Base-by-base conservation (phyloP, 768 basidiomycete genomes). In the Termitomyces sp. region DNA sequence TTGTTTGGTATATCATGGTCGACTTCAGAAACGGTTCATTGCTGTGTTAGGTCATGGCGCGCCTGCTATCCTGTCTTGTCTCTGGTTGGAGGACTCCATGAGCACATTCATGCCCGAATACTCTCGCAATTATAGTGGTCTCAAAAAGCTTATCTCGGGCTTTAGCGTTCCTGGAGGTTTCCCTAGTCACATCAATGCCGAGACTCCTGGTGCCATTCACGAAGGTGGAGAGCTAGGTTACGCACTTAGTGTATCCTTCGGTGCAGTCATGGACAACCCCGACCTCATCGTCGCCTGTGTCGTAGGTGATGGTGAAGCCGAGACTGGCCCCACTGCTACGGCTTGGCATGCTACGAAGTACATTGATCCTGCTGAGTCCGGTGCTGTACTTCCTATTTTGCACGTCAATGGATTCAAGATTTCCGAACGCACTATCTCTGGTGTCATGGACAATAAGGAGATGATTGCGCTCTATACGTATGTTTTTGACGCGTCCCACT, bases 181-280 rank as follows among this genome's bases (percentile, higher is more conserved):
- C 68, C 91, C 93, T 35, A 86, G 85, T 63, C 85, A 87, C 57
- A 82, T 89, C 62, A 90, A 92, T 57, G 89, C 92, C 0, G 83
- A 91, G 69, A 93, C 91, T 0, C 94, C 93, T 19, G 94, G 94
- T 5, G 79, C 83, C 3, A 95, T 97, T 60, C 94, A 97, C 63
- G 94, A 97, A 72, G 94, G 94, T 53, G 89, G 87, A 29, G 94
- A 95, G 69, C 81, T 95, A 14, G 93, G 94, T 8, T 96, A 95
- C 62, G 92, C 92, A 4, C 83, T 95, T 37, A 81, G 86, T 41
- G 92, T 92, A 9, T 80, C 91, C 0, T 95, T 91, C 65, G 94
- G 94, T 35, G 86, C 90, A 25, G 85, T 91, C 63, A 93, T 96
- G 90, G 94, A 97, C 69, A 87, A 91, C 61, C 93, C 92, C 8